Evolutionary conservation across 2,329 filamentous ascomycete genomes (phyloP).

Genomic region (Sarocladiaceae sp.): DNA sequence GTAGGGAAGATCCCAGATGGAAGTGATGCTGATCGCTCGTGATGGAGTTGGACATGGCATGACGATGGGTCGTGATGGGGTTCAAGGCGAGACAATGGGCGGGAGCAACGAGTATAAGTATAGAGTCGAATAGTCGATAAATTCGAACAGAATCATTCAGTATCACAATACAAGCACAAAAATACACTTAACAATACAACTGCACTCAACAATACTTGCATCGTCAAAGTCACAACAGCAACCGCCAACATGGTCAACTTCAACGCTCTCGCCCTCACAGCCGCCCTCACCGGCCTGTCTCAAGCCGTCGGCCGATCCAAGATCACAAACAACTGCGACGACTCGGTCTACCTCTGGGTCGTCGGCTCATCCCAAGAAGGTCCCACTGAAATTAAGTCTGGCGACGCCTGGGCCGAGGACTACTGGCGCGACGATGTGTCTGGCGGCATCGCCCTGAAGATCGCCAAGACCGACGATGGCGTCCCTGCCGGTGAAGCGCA

Average conservation of each 20-base stretch:
- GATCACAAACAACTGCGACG: conserved; percentile 7
- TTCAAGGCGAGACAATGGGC: too few species aligned
- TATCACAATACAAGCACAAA: not conserved
- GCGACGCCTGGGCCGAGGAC: not conserved
- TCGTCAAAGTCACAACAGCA: not conserved
- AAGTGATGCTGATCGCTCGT: too few species aligned
- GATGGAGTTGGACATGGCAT: too few species aligned
- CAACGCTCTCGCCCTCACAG: conserved; percentile 5
- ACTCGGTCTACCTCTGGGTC: conserved; percentile 7
- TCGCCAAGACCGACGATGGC: conserved; percentile 41
- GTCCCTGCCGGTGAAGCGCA: conserved; percentile 33
- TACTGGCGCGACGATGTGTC: conserved; percentile 24
- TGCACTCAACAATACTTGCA: not conserved
- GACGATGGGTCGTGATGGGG: too few species aligned
- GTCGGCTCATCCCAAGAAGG: not conserved
- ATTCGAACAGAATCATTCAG: too few species aligned
- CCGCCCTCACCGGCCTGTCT: conserved; percentile 5
- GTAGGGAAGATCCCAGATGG: too few species aligned
- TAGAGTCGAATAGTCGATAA: too few species aligned
- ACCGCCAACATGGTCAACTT: conserved; percentile 4
- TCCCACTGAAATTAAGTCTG: not conserved
- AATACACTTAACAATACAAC: not conserved
- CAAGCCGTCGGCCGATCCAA: conserved; percentile 3
- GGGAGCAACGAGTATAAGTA: too few species aligned
- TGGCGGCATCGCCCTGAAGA: conserved; percentile 33